These are phyloP conservation scores for Blastocystis sp. DNA, from an alignment of 352 stramenopile species.

Conservation along the genomic window DNA sequence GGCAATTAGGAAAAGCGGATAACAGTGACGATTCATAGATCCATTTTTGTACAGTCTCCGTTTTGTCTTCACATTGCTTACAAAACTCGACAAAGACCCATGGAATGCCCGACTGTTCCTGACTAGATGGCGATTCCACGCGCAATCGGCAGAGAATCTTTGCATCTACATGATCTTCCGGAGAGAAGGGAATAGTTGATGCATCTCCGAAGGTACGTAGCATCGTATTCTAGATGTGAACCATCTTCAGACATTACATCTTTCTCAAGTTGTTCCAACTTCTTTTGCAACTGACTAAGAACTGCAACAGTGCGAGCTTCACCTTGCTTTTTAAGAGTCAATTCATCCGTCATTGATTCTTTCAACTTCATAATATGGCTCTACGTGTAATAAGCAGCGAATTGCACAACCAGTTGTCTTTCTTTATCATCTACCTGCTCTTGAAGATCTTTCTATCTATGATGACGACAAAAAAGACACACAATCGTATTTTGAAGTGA, in stretches of 20 bases:
- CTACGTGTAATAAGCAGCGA: neutral
- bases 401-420: neutral
- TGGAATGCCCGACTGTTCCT: neutral
- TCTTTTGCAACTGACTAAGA: slow-evolving; percentile 20
- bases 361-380: slow-evolving; percentile 1
- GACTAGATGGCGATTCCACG: neutral
- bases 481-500: neutral
- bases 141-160: neutral
- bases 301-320: neutral
- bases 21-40: neutral
- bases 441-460: slow-evolving; percentile 19
- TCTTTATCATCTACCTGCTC: neutral
- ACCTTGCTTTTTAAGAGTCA: slow-evolving; percentile 36
- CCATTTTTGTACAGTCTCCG: neutral
- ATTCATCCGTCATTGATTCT: neutral
- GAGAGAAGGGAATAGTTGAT: neutral
- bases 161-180: neutral
- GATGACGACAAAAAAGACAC: neutral
- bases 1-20: neutral
- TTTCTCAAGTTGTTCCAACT: neutral
- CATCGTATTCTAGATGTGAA: neutral
- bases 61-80: neutral
- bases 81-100: slow-evolving; percentile 4
- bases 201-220: neutral
- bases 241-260: neutral